Evolutionary conservation across 805 yeast genomes (phyloP), one percentile per base, ranked within the genome.

Genomic region (Blastobotrys parvus): DNA sequence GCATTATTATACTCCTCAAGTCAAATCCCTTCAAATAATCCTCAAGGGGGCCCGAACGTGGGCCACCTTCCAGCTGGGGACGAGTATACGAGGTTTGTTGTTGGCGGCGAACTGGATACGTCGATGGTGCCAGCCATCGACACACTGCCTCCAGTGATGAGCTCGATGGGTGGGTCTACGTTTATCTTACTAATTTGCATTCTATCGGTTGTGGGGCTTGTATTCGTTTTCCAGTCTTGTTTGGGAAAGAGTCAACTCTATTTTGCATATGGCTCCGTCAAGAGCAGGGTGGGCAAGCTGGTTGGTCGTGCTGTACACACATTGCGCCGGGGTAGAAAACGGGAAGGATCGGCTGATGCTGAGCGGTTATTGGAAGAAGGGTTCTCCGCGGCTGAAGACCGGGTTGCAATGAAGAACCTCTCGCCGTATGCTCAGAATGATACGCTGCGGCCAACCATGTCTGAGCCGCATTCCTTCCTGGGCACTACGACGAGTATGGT

Each of bases 1-100:
- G 87, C 89, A 20, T 59, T 92, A 3, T 60, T 90, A 13, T 85
- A 79, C 60, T 95, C 95, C 0, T 40, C 43, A 11, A 75, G 89
- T 13, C 79, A 78, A 49, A 70, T 85, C 4, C 59, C 56, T 31
- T 18, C 43, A 11, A 18, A 15, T 3, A 21, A 23, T 16, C 32
- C 25, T 6, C 17, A 20, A 3, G n/a, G n/a, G n/a, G n/a, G n/a
- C n/a, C n/a, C n/a, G n/a, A 41, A 34, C 10, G 62, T 57, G 3
- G 62, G 62, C 7, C 46, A 44, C 41, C 23, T 38, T 11, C 49
- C 50, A 8, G 50, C 47, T 18, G 43, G 43, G 8, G 29, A 32
- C 18, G 35, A 43, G 13, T 39, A 46, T 18, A 43, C 43, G 17
- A 42, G 39, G 10, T 55, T 49, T 36, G 38, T 52, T 3, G 43